Conservation (phyloP, 2,329 filamentous ascomycete species). For the Ceratocystis albifundus region DNA sequence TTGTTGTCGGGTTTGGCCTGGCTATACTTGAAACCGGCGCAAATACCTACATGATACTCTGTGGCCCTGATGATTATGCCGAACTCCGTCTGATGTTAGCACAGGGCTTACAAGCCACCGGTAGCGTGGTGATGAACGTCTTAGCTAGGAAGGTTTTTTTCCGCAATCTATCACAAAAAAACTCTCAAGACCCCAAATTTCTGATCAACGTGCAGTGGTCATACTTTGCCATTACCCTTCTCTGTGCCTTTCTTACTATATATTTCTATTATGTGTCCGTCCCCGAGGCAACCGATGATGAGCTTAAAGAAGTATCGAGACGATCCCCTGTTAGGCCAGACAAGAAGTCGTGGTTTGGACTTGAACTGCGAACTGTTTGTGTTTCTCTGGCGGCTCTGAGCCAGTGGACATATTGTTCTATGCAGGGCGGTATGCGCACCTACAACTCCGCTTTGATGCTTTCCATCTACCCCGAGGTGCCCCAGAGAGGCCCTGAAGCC, state of each 20-base stretch:
- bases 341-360: constrained; percentile 38
- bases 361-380: constrained; percentile 44
- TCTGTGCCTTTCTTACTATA: constrained; percentile 58
- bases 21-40: constrained; percentile 69
- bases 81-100: constrained; percentile 65
- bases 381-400: constrained; percentile 61
- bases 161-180: constrained; percentile 36
- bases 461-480: constrained; percentile 29
- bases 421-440: constrained; percentile 55
- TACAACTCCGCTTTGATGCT: constrained; percentile 46
- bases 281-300: constrained; percentile 47
- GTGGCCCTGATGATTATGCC: constrained; percentile 59
- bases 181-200: constrained; percentile 38
- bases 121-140: constrained; percentile 59
- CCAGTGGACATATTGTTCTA: constrained; percentile 69
- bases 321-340: constrained; percentile 40
- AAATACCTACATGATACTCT: constrained; percentile 61
- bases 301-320: constrained; percentile 40
- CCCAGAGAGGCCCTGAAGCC: constrained; percentile 29
- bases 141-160: constrained; percentile 68
- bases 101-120: constrained; percentile 65
- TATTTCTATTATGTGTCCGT: constrained; percentile 59
- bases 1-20: constrained; percentile 67
- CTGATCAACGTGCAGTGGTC: constrained; percentile 73
- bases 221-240: constrained; percentile 67